Base-by-base conservation (phyloP, 129 eudicot genomes). In the Lactuca sativa region DNA sequence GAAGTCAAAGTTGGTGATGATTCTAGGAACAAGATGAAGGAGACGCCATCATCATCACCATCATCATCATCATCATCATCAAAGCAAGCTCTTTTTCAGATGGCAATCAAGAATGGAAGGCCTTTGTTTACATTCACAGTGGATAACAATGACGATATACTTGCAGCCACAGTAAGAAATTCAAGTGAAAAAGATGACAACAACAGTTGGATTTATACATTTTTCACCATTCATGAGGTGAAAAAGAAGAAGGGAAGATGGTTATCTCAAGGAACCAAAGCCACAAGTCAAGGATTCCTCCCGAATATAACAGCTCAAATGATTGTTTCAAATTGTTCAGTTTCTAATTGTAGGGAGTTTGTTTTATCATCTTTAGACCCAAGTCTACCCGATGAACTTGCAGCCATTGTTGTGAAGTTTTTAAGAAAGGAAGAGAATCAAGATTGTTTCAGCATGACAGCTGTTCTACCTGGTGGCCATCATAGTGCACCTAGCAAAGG, bases 61-160 rank as follows among this genome's bases (percentile, higher is more conserved):
- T 67, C 90, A 56, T 41, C 80, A 55, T 41, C 70, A 51, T 82
- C 86, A 48, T 62, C 90, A 59, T 40, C 79, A 53, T 70, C 61
- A 56, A 56, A 78, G 70, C 95, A 88, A 82, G 97, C 97, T 32
- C 85, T 82, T 52, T 78, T 92, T 44, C 96, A 84, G 65, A 77
- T 92, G 63, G 85, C 97, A n/a, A 76, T 84, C 18, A 92, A 82
- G 64, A 84, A 86, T 43, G 95, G 90, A 1, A 86, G 86, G 66
- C 96, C 97, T 44, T 72, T 86, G 15, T 92, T 84, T 70, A 92
- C 91, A 8, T 88, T 92, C 77, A 86, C 96, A 17, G 96, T 92
- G 44, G 95, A 86, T 76, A 82, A 82, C 72, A 77, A 76, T 48
- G 64, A 78, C 18, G 86, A 88, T 54, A 82, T 86, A 67, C 80